Percentiles rank a stretch among this genome's conserved stretches.
phyloP scores from a whole-genome alignment of 169 alveolate genomes.

The Plasmodium fragile region DNA sequence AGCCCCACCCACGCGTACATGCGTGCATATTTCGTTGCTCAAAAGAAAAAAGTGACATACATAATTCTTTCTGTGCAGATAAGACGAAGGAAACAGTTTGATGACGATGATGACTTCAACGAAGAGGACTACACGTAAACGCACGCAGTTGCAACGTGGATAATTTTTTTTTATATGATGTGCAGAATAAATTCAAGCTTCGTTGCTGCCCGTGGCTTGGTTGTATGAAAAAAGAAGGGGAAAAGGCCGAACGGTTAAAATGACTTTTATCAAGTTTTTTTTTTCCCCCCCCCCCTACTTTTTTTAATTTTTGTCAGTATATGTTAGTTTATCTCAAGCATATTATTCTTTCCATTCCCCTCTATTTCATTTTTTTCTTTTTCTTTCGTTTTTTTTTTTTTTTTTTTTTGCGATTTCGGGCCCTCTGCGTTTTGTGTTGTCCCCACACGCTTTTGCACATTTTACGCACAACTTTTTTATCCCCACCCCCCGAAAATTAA shows the following conservation, averaged over 20 bases:
- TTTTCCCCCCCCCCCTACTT: background rate
- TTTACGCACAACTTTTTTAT: background rate
- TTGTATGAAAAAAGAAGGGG: background rate
- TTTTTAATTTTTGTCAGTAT: background rate
- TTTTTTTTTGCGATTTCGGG: background rate
- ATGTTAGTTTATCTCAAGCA: background rate
- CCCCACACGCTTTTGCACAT: background rate
- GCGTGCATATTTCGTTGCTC: background rate
- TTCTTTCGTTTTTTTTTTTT: background rate
- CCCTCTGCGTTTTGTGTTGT: background rate
- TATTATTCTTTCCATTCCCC: background rate
- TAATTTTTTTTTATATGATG: slow-evolving; percentile 6
- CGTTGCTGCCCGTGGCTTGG: background rate
- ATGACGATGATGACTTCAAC: slow-evolving; percentile 75
- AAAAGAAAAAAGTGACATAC: background rate
- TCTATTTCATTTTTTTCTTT: background rate
- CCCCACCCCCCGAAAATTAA: background rate
- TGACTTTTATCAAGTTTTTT: background rate
- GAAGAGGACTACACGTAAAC: slow-evolving; percentile 69
- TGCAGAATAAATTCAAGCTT: background rate
- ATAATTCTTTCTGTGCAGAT: slow-evolving; percentile 19
- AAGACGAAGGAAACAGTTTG: slow-evolving; percentile 75
- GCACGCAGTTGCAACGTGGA: background rate
- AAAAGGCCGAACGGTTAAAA: background rate
- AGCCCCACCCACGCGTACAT: background rate